Conservation (phyloP, 257 asterid species). For the Perilla frutescens region DNA sequence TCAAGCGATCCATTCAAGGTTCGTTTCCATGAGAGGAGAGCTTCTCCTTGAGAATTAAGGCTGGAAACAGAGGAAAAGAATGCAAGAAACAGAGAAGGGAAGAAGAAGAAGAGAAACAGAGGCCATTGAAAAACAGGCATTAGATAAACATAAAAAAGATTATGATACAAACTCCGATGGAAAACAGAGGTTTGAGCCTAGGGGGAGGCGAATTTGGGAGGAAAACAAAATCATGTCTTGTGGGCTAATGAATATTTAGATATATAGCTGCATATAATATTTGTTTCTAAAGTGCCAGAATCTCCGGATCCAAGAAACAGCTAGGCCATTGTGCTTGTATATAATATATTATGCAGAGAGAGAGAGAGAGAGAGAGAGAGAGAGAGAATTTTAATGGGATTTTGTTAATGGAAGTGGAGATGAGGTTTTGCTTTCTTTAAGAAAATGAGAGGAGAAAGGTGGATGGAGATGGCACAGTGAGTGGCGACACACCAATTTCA, state of each 20-base stretch:
- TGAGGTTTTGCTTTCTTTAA: constrained; percentile 30
- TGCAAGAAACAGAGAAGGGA: constrained; percentile 27
- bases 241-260: constrained; percentile 40
- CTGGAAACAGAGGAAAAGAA: constrained; percentile 37
- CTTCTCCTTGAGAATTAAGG: constrained; percentile 59
- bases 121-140: constrained; percentile 51
- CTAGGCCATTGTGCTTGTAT: constrained; percentile 48
- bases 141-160: constrained; percentile 30
- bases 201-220: constrained; percentile 47
- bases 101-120: constrained; percentile 38
- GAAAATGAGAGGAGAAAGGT: constrained; percentile 36
- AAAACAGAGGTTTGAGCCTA: constrained; percentile 49
- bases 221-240: constrained; percentile 50
- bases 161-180: constrained; percentile 57
- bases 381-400: constrained; percentile 46
- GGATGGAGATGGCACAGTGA: constrained; percentile 40
- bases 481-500: constrained; percentile 35
- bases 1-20: constrained; percentile 58
- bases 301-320: constrained; percentile 63
- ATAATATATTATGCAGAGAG: constrained; percentile 24
- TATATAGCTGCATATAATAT: constrained; percentile 33
- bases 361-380: constrained; percentile 44
- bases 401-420: constrained; percentile 49
- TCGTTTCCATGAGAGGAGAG: constrained; percentile 66
- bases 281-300: constrained; percentile 43